Evolutionary conservation across 495 filamentous ascomycete genomes (phyloP).

Genomic region (Lasiosphaeria hispida): DNA sequence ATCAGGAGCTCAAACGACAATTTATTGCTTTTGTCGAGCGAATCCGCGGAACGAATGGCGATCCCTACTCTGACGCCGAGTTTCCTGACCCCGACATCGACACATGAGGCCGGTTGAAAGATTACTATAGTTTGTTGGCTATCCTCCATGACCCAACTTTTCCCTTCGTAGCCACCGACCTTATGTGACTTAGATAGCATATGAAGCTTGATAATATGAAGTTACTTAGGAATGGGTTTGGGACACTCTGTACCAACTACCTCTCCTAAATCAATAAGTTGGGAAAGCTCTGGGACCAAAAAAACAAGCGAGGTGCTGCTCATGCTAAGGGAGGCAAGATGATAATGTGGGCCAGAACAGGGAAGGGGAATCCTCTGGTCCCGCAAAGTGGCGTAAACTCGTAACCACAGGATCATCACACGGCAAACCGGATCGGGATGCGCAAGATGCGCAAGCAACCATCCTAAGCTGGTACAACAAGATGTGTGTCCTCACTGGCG

Average conservation of each 20-base stretch:
- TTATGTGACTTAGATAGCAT: not conserved
- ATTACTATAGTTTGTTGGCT: slow-evolving; percentile 12
- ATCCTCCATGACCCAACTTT: slow-evolving; percentile 15
- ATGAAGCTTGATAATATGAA: slow-evolving; percentile 3
- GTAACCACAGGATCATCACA: not conserved
- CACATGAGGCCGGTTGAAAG: not conserved
- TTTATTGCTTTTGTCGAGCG: slow-evolving; percentile 12
- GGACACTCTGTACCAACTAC: slow-evolving; percentile 2
- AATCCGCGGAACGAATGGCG: slow-evolving; percentile 11
- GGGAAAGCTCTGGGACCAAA: slow-evolving; percentile 11
- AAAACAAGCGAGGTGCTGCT: slow-evolving; percentile 6
- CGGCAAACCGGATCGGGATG: slow-evolving; percentile 7
- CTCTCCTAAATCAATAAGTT: slow-evolving; percentile 2
- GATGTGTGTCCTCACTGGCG: slow-evolving; percentile 10
- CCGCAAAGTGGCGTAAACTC: slow-evolving; percentile 10
- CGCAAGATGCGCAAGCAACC: slow-evolving; percentile 9
- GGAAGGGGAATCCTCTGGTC: slow-evolving; percentile 8
- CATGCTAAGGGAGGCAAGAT: slow-evolving; percentile 4
- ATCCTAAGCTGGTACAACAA: slow-evolving; percentile 12
- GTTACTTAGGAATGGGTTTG: slow-evolving; percentile 5
- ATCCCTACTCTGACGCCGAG: slow-evolving; percentile 6
- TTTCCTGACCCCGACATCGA: slow-evolving; percentile 14
- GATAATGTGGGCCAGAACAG: slow-evolving; percentile 7
- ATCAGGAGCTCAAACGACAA: slow-evolving; percentile 12
- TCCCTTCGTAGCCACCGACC: slow-evolving; percentile 8